phyloP scores from a whole-genome alignment of 225 moss, liverwort and hornwort genomes.

The Physcomitrium patens region DNA sequence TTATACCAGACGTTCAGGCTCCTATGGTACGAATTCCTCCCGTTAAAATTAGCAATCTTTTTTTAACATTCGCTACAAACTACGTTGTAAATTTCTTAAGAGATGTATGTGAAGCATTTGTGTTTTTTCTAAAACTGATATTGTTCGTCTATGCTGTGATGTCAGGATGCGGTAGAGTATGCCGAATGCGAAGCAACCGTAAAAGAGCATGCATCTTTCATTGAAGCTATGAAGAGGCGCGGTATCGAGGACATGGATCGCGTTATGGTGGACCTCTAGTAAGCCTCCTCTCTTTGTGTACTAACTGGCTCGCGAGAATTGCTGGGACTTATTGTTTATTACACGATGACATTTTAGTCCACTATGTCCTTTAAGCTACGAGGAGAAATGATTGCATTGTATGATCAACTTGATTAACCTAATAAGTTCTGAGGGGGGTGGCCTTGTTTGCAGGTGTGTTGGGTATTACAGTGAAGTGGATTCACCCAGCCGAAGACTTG shows the following conservation, averaged over 20 bases:
- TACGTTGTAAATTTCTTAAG: neutral
- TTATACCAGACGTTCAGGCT: conserved; percentile 81
- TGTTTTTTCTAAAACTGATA: conserved; percentile 21
- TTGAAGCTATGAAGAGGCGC: conserved; percentile 74
- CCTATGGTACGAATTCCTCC: conserved; percentile 61
- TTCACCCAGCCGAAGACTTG: conserved; percentile 62
- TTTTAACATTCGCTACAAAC: neutral
- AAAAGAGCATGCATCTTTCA: conserved; percentile 56
- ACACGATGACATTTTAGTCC: neutral
- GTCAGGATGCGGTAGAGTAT: conserved; percentile 74
- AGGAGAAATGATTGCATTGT: too few relatives aligned
- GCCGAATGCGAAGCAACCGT: conserved; percentile 72
- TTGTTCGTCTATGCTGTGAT: conserved; percentile 4
- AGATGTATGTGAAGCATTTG: neutral
- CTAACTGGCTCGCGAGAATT: neutral
- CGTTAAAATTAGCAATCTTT: neutral
- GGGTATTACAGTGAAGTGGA: conserved; percentile 73
- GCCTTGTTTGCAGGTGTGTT: conserved; percentile 51
- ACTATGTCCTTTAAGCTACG: too few relatives aligned
- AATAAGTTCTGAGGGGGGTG: too few relatives aligned
- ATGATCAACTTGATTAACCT: too few relatives aligned
- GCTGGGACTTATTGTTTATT: neutral
- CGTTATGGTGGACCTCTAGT: conserved; percentile 80
- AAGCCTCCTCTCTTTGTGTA: neutral
- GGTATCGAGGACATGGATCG: conserved; percentile 75